A percentile compares a stretch with the other conserved stretches of the same genome.
phyloP scores from a whole-genome alignment of 2,329 filamentous ascomycete genomes.

The Claviceps spartinae region DNA sequence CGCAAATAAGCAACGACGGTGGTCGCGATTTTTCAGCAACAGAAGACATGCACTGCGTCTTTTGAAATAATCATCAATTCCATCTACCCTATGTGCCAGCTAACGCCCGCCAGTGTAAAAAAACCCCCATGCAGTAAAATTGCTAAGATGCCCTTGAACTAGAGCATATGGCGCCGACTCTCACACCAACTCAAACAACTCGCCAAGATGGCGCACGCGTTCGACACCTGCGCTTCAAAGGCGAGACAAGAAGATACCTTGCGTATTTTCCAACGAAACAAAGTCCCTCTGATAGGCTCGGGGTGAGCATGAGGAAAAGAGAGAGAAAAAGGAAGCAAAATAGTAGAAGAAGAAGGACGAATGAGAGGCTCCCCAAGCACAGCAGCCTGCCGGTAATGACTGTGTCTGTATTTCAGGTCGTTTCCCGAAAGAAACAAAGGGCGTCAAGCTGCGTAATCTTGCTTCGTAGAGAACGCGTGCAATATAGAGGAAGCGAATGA shows the following conservation, averaged over 20 bases:
- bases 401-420: not conserved
- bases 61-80: conserved; percentile 8
- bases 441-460: not conserved
- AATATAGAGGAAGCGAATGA: not conserved
- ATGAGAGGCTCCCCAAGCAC: not conserved
- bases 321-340: not conserved
- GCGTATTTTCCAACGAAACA: conserved; percentile 2
- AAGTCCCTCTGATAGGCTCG: not conserved
- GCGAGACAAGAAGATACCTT: not conserved
- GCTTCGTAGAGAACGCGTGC: not conserved
- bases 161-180: not conserved
- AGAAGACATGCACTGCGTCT: not conserved
- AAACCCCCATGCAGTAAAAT: not conserved
- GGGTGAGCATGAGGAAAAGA: not conserved
- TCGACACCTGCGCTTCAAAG: not conserved
- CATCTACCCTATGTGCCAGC: conserved; percentile 10
- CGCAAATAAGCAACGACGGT: not conserved
- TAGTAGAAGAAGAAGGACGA: no score
- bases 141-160: not conserved
- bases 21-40: not conserved
- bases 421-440: not conserved
- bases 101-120: conserved; percentile 6
- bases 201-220: not conserved
- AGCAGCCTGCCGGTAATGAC: not conserved
- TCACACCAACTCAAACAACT: not conserved